Percentiles rank a stretch among this genome's conserved stretches.
Conservation (phyloP, 257 asterid genomes). For the Primulina eburnea region DNA sequence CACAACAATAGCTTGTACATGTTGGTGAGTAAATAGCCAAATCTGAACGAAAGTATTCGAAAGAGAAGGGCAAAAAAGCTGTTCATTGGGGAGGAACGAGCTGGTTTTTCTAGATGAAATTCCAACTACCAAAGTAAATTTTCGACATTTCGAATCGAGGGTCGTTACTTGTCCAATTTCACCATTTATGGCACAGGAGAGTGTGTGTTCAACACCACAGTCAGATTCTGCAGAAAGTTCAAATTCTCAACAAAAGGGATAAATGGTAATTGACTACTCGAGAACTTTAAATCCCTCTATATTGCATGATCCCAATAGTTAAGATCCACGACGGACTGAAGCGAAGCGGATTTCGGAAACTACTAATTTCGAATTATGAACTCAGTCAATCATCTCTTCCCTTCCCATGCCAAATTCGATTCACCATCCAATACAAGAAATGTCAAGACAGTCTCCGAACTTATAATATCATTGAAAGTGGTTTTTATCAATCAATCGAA, state of each 20-base stretch:
- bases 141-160: not conserved
- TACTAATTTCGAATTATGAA: not conserved
- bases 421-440: too few relatives aligned
- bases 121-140: not conserved
- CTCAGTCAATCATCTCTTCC: not conserved
- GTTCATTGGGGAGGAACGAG: not conserved
- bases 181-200: not conserved
- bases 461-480: too few relatives aligned
- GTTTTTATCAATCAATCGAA: too few relatives aligned
- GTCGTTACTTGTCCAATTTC: not conserved
- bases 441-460: too few relatives aligned
- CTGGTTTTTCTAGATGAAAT: not conserved
- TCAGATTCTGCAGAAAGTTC: not conserved
- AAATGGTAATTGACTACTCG: not conserved
- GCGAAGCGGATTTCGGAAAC: not conserved
- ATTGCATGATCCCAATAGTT: not conserved
- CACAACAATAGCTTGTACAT: too few relatives aligned
- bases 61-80: not conserved
- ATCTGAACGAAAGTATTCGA: not conserved
- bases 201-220: not conserved
- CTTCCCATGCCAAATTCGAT: not conserved
- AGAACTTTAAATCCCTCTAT: not conserved
- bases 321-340: too few relatives aligned
- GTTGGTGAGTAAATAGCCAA: not conserved
- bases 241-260: not conserved